Base-by-base conservation (phyloP, 2,329 filamentous ascomycete genomes). In the Phyllosticta citrichinensis region DNA sequence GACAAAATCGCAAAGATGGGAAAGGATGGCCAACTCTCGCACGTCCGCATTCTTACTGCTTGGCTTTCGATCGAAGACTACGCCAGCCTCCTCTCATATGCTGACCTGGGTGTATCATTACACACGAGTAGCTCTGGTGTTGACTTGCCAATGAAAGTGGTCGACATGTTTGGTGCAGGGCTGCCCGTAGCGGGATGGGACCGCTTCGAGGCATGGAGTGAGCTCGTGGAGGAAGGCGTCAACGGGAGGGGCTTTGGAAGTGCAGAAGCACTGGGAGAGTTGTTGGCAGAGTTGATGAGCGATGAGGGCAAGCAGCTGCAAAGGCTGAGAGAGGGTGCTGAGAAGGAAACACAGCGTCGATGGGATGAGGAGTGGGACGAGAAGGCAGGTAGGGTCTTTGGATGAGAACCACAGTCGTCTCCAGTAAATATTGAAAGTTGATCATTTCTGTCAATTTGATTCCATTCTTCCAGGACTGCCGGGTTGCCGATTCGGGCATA, bases 101-200 rank as follows among this genome's bases (percentile, higher is more conserved):
- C 94, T 2, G 93, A 97, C 68, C 79, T 99, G 0, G 94, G 94
- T 10, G 84, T 99, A 24, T 96, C 90, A 61, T 78, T 99, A 25
- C 94, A 99, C 76, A 96, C 85, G 65, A 97, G 91, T 14, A 95
- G 89, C 66, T 96, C 91, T 2, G 94, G 94, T 1, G 91, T 99
- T 0, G 94, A 99, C 74, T 79, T 99, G 20, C 94, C 94, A 0
- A 99, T 99, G 94, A 99, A 99, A 76, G 91, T 99, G 0, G 92
- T 99, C 14, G 94, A 99, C 72, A 97, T 99, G 92, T 97, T 99
- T 72, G 94, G 94, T 2, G 88, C 92, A 0, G 94, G 93, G 0
- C 77, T 99, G 27, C 94, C 94, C 0, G 94, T 99, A 0, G 86
- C 87, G 0, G 93, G 91, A 3, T 97, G 94, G 81, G 84, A 83